Percentiles rank a stretch among this genome's conserved stretches.
Conservation (phyloP, 805 yeast species). For the Nakazawaea molendinolei region DNA sequence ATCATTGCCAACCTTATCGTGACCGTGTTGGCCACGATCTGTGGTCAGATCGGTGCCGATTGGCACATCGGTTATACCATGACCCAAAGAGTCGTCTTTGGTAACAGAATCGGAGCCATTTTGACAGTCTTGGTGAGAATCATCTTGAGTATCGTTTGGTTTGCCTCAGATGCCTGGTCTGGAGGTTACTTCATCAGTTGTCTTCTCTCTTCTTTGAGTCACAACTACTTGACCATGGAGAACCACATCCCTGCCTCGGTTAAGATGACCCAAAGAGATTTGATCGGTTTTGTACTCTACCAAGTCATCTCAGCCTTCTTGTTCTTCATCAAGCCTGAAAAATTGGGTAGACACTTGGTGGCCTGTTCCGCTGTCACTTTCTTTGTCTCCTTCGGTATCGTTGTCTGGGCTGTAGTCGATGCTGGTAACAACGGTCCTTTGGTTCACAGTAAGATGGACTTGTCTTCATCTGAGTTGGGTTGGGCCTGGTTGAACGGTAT, state of each 20-base stretch:
- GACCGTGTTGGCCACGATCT: constrained; percentile 16
- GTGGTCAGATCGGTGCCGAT: constrained; percentile 21
- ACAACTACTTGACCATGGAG: constrained; percentile 20
- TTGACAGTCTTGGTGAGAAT: constrained; percentile 18
- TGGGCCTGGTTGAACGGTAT: constrained; percentile 38
- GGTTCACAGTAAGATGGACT: constrained; percentile 14
- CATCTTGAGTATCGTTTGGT: constrained; percentile 19
- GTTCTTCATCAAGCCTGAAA: constrained; percentile 19
- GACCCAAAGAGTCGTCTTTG: constrained; percentile 20
- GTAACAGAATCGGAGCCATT: constrained; percentile 16
- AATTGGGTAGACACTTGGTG: constrained; percentile 15
- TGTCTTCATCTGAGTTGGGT: constrained; percentile 20
- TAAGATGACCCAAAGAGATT: constrained; percentile 28
- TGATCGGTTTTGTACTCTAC: constrained; percentile 29
- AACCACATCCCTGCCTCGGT: constrained; percentile 26
- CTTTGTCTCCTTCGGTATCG: constrained; percentile 26
- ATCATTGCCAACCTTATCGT: constrained; percentile 21
- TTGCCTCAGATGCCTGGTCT: constrained; percentile 19
- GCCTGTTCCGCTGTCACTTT: constrained; percentile 22
- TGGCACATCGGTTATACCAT: constrained; percentile 22
- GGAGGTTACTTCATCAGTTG: constrained; percentile 19
- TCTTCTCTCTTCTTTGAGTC: constrained; percentile 18
- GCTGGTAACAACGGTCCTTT: constrained; percentile 27
- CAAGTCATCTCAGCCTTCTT: constrained; percentile 17
- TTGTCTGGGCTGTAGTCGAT: constrained; percentile 20